Conservation (phyloP, 257 asterid genomes). For the Petrea volubilis region DNA sequence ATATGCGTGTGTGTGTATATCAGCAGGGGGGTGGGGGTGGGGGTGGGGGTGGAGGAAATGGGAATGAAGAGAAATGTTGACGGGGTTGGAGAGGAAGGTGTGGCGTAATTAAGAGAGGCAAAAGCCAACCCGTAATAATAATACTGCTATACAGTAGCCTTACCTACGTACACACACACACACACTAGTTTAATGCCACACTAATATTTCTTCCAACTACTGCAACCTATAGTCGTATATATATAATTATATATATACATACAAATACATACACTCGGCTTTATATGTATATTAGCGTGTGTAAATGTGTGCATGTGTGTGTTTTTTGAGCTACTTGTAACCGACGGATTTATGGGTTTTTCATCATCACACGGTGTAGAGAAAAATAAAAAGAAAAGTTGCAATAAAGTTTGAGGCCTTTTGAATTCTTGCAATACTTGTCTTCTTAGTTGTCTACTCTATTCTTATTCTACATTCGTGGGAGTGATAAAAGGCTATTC, state of each 20-base stretch:
- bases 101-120: constrained; percentile 36
- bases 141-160: constrained; percentile 16
- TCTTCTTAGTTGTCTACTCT: no score
- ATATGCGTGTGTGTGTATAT: background rate
- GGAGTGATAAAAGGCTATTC: background rate
- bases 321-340: constrained; percentile 22
- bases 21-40: constrained; percentile 10
- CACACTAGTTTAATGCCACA: constrained; percentile 17
- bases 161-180: constrained; percentile 32
- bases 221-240: background rate
- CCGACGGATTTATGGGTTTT: constrained; percentile 43
- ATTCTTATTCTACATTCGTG: background rate
- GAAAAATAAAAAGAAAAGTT: background rate
- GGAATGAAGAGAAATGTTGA: constrained; percentile 44
- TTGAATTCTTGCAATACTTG: constrained; percentile 24
- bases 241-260: background rate
- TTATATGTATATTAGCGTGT: background rate
- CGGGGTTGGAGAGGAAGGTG: constrained; percentile 48
- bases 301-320: background rate
- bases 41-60: constrained; percentile 15
- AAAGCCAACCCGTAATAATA: constrained; percentile 12
- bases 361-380: constrained; percentile 26
- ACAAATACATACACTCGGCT: no score
- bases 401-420: background rate
- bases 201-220: constrained; percentile 24